Evolutionary conservation across 2,329 filamentous ascomycete species (phyloP).

Genomic region (Colletotrichum acutatum): DNA sequence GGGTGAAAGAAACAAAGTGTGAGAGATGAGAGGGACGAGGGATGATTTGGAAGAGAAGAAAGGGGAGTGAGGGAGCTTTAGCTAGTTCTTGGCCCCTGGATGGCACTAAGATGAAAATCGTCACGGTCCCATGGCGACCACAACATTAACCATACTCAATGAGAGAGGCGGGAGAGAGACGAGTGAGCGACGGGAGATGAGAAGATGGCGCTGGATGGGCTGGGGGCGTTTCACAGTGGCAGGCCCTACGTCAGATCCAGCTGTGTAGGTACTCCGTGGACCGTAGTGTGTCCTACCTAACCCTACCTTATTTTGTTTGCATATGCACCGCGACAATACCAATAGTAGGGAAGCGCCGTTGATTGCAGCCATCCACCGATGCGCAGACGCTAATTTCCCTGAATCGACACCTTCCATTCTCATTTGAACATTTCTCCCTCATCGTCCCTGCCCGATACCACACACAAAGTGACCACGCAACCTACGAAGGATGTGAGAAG

Average conservation of each 20-base stretch:
- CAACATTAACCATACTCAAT: not conserved
- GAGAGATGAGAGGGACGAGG: not conserved
- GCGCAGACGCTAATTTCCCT: conserved; percentile 30
- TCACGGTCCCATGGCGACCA: not conserved
- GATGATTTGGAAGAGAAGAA: not conserved
- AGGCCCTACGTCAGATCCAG: conserved; percentile 7
- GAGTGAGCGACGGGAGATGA: not conserved
- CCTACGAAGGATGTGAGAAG: not conserved
- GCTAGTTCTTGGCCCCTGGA: not conserved
- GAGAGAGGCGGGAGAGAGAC: not conserved
- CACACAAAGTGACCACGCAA: not conserved
- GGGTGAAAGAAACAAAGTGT: not conserved
- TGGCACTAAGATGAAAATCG: not conserved
- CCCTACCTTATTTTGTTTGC: too few relatives aligned
- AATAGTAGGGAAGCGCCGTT: not conserved
- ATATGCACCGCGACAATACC: too few relatives aligned
- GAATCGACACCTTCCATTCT: not conserved
- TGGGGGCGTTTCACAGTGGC: conserved; percentile 2
- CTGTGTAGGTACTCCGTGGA: too few relatives aligned
- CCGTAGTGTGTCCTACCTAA: not conserved
- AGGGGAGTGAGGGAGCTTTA: not conserved
- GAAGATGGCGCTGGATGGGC: not conserved
- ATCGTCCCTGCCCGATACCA: not conserved
- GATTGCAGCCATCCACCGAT: not conserved
- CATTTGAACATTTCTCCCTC: not conserved